Evolutionary conservation across 805 yeast species (phyloP).

Genomic region (Clavispora carvajalis): DNA sequence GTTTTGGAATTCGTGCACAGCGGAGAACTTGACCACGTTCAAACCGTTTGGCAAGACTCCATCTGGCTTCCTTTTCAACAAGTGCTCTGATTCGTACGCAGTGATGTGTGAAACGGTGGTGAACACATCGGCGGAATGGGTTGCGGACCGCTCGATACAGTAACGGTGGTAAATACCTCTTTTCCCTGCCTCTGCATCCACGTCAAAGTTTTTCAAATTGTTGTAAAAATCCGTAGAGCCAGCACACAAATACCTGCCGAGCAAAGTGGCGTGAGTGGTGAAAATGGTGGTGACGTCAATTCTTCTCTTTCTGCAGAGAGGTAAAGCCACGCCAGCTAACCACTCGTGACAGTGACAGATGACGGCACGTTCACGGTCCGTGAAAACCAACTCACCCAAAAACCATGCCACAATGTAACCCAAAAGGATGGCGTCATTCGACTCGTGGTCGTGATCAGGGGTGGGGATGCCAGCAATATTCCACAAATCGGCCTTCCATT

Average conservation of each 20-base stretch:
- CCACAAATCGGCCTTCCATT: slow-evolving; percentile 96
- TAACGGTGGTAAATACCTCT: slow-evolving; percentile 96
- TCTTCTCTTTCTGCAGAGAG: slow-evolving; percentile 84
- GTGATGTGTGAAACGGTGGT: slow-evolving; percentile 97
- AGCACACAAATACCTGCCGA: slow-evolving; percentile 94
- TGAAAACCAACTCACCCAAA: slow-evolving; percentile 84
- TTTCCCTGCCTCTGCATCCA: slow-evolving; percentile 96
- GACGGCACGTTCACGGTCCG: slow-evolving; percentile 82
- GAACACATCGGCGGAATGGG: slow-evolving; percentile 93
- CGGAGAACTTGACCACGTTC: slow-evolving; percentile 92
- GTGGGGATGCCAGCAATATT: slow-evolving; percentile 86
- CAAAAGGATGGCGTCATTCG: slow-evolving; percentile 86
- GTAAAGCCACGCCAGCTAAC: slow-evolving; percentile 95
- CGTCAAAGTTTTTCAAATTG: slow-evolving; percentile 83
- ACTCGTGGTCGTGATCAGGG: slow-evolving; percentile 81
- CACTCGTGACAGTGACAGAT: slow-evolving; percentile 96
- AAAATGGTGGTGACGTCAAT: slow-evolving; percentile 92
- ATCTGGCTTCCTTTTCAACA: slow-evolving; percentile 92
- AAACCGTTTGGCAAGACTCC: slow-evolving; percentile 97
- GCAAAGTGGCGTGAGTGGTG: slow-evolving; percentile 94
- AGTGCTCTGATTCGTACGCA: slow-evolving; percentile 91
- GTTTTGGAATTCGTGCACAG: slow-evolving; percentile 97
- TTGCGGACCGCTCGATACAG: slow-evolving; percentile 94
- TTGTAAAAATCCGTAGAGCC: slow-evolving; percentile 95
- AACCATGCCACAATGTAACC: slow-evolving; percentile 98